Evolutionary conservation across 164 flowering plant genomes (phyloP), one percentile per base, ranked within the genome.

Genomic region (Taxillus chinensis): DNA sequence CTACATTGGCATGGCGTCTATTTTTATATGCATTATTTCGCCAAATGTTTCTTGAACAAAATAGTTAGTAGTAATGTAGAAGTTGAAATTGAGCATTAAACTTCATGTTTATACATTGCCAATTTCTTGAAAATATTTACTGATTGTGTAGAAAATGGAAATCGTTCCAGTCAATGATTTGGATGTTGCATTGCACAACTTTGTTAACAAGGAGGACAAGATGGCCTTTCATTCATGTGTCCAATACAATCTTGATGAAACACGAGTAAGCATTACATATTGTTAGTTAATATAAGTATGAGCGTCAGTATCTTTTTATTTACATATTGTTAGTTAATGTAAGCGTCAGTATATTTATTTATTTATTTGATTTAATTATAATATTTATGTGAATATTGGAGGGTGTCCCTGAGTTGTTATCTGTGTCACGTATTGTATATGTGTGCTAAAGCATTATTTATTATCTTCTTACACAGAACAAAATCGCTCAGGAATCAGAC

Each of bases 141-240:
- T 68, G 5, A 41, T 71, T 40, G 66, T 79, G 72, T 91, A 93
- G 99, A 90, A 89, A 85, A 93, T 93, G 99, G 99, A 93, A 81
- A 82, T 93, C 59, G 95, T 90, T 63, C 99, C 97, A 0, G 96
- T 93, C 64, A 83, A 77, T 73, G 99, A 93, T 74, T 71, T 93
- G 86, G 92, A 86, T 81, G 84, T 80, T 71, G 97, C 99, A 56
- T 79, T 93, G 48, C 99, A 93, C 27, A 84, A 87, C 62, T 90
- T 90, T 81, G 96, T 93, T 7, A 93, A 81, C 73, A 93, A 93
- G 78, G 99, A 93, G 79, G 99, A 93, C 72, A 93, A 90, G 71
- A 75, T 77, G 83, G 97, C 99, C 15, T 93, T 93, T 62, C 78
- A 85, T 70, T 67, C 86, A 59, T 90, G 96, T 68, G 59, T 93